phyloP scores from a whole-genome alignment of 1,139 yeast species.

The Debaryomycetaceae sp. region DNA sequence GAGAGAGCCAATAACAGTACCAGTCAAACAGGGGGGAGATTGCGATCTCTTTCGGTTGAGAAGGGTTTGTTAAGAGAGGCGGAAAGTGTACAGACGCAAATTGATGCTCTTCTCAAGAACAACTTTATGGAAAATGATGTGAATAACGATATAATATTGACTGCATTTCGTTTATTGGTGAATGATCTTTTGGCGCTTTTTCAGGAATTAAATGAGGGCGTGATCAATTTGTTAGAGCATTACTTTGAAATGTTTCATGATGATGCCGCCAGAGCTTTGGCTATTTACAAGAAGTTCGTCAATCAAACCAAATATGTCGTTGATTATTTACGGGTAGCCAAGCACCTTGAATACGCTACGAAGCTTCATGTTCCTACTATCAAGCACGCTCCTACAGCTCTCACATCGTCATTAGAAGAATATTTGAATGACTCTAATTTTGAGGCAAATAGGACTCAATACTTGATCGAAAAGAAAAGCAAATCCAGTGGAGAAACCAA shows the following conservation, averaged over 20 bases:
- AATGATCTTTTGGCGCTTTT: constrained; percentile 81
- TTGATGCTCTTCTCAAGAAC: constrained; percentile 71
- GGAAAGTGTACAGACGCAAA: constrained; percentile 80
- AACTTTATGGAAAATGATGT: constrained; percentile 71
- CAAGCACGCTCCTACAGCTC: constrained; percentile 94
- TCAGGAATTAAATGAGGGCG: constrained; percentile 92
- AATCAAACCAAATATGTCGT: constrained; percentile 86
- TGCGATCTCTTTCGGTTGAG: constrained; percentile 64
- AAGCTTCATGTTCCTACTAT: constrained; percentile 92
- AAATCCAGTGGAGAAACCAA: constrained; percentile 14
- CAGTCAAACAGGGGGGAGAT: constrained; percentile 56
- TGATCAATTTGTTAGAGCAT: constrained; percentile 86
- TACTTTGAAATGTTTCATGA: constrained; percentile 85
- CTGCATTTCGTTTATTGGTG: constrained; percentile 82
- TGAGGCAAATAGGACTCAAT: constrained; percentile 75
- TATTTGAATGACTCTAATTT: constrained; percentile 85
- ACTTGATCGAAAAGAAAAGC: constrained; percentile 53
- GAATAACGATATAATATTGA: constrained; percentile 76
- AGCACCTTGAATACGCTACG: constrained; percentile 81
- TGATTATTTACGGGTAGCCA: constrained; percentile 82
- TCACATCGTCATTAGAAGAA: constrained; percentile 82
- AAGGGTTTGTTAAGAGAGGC: constrained; percentile 81
- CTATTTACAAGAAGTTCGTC: constrained; percentile 80
- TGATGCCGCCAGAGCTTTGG: constrained; percentile 85
- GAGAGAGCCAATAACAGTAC: constrained; percentile 48